These are phyloP conservation scores for Cinnamomum chago DNA, from an alignment of 164 flowering plant genomes.

Conservation along the genomic window DNA sequence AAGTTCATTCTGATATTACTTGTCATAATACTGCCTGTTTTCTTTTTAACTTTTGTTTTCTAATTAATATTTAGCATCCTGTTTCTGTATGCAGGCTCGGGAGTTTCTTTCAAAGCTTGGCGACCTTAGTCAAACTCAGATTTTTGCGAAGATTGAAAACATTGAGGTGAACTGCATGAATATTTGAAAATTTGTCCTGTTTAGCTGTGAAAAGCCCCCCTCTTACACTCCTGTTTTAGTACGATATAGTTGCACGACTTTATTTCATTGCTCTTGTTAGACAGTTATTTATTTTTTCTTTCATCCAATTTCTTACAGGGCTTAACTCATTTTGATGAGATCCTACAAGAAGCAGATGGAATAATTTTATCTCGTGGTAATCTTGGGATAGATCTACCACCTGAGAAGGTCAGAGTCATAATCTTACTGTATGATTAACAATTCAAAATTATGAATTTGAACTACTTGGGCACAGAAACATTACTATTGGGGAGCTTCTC, in stretches of 20 bases:
- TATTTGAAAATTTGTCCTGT: background rate
- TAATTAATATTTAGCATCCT: conserved; percentile 2
- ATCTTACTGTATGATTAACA: background rate
- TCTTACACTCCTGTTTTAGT: background rate
- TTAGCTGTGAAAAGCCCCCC: no score
- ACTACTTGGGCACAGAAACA: no score
- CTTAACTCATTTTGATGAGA: conserved; percentile 77
- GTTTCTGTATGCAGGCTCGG: conserved; percentile 59
- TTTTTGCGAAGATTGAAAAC: conserved; percentile 79
- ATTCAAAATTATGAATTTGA: background rate
- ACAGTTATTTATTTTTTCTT: conserved; percentile 2
- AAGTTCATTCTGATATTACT: background rate
- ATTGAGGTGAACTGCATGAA: conserved; percentile 24
- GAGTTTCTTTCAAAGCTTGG: conserved; percentile 75
- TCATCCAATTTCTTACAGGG: conserved; percentile 41
- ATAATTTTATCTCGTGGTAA: conserved; percentile 82
- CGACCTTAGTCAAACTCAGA: conserved; percentile 80
- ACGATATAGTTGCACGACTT: background rate
- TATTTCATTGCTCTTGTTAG: background rate
- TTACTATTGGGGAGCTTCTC: no score
- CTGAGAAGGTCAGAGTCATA: conserved; percentile 63
- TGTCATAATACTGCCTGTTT: background rate
- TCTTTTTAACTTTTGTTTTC: background rate
- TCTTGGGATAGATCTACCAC: conserved; percentile 84
- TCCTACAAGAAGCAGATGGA: conserved; percentile 86